These are phyloP conservation scores for Fusarium buxicola DNA, from an alignment of 2,329 filamentous ascomycete genomes.

Conservation along the genomic window DNA sequence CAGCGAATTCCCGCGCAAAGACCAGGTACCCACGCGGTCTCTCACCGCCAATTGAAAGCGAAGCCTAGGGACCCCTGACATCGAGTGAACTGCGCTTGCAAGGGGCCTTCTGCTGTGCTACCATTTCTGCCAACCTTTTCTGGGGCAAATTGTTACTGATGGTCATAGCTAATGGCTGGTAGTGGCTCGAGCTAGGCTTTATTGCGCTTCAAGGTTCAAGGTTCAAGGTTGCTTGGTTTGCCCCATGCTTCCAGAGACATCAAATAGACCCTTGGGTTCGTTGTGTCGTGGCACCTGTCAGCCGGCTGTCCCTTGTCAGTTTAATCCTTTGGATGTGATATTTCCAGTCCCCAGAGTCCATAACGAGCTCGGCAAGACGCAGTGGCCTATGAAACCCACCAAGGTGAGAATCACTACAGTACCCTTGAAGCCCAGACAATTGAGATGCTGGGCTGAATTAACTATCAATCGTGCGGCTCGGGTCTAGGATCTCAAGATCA, in stretches of 20 bases:
- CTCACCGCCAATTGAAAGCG: constrained; percentile 48
- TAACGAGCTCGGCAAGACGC: too few relatives aligned
- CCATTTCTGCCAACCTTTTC: too few relatives aligned
- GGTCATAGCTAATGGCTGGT: constrained; percentile 1
- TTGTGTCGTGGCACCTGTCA: constrained; percentile 27
- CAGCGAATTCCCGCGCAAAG: constrained; percentile 13
- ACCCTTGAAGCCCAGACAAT: too few relatives aligned
- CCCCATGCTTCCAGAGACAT: background rate
- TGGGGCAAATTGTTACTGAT: constrained; percentile 5
- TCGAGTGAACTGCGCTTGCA: constrained; percentile 36
- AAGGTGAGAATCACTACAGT: too few relatives aligned
- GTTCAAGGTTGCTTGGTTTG: too few relatives aligned
- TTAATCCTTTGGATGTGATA: too few relatives aligned
- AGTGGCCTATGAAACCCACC: too few relatives aligned
- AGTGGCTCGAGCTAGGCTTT: background rate
- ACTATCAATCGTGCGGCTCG: too few relatives aligned
- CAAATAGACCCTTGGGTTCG: background rate
- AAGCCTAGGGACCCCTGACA: constrained; percentile 34
- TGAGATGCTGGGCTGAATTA: too few relatives aligned
- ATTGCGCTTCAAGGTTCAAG: too few relatives aligned
- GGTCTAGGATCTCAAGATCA: background rate
- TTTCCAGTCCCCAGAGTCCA: too few relatives aligned
- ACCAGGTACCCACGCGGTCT: constrained; percentile 30
- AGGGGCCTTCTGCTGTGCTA: constrained; percentile 36
- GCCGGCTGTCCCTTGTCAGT: background rate